Conservation (phyloP, 148 eudicot genomes). For the Arctostaphylos glauca region DNA sequence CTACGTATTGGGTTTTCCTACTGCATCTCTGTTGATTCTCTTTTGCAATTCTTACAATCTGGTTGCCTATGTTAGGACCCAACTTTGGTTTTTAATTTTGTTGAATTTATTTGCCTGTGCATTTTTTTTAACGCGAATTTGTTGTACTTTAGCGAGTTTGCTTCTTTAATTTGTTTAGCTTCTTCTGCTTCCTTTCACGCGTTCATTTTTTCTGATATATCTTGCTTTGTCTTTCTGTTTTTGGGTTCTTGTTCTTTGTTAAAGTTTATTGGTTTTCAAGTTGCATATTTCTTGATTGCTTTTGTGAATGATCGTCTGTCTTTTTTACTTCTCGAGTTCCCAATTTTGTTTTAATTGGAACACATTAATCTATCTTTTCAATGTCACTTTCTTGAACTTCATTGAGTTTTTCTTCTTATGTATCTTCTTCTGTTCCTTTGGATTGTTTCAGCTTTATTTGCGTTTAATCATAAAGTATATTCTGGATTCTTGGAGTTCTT, state of each 20-base stretch:
- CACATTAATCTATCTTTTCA: not conserved
- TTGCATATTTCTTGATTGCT: not conserved
- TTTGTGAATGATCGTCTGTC: not conserved
- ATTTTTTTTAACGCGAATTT: not conserved
- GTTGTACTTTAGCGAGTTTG: too few relatives aligned
- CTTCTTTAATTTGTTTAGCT: not conserved
- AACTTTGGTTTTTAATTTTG: not conserved
- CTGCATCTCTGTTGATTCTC: conserved; percentile 7
- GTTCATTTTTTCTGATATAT: not conserved
- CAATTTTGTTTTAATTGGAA: not conserved
- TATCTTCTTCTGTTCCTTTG: not conserved
- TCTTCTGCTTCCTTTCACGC: not conserved
- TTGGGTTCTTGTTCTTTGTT: not conserved
- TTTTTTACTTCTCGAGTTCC: not conserved
- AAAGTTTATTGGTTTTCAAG: not conserved
- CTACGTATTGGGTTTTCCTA: not conserved
- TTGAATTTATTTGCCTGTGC: not conserved
- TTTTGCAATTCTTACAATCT: not conserved
- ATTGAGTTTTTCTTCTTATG: not conserved
- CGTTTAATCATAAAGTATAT: not conserved
- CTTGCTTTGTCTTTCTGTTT: not conserved
- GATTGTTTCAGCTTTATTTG: not conserved
- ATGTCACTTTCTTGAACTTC: conserved; percentile 11
- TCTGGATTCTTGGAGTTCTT: not conserved
- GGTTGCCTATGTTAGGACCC: not conserved